These are phyloP conservation scores for Salvia hispanica DNA, from an alignment of 257 asterid species.

Conservation along the genomic window DNA sequence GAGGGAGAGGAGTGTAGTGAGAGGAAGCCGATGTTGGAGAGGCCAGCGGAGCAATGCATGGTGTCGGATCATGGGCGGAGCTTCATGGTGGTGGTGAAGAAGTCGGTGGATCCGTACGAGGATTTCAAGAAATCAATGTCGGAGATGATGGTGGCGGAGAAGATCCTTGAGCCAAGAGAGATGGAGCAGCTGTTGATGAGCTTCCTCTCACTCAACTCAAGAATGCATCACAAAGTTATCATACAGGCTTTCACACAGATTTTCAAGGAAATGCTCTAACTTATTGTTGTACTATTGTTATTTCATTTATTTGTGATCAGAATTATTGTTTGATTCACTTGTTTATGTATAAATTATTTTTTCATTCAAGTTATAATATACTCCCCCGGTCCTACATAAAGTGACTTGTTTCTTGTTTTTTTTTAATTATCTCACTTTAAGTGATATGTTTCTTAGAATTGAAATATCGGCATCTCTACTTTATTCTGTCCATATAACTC, in stretches of 20 bases:
- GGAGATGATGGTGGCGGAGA: conserved; percentile 74
- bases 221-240: conserved; percentile 61
- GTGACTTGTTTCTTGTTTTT: too few relatives aligned
- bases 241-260: conserved; percentile 65
- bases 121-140: conserved; percentile 86
- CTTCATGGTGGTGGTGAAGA: conserved; percentile 61
- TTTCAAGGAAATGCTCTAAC: conserved; percentile 49
- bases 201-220: conserved; percentile 68
- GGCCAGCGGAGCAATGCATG: neutral
- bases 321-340: too few relatives aligned
- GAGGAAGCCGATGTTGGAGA: conserved; percentile 29
- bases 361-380: too few relatives aligned
- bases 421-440: too few relatives aligned
- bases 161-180: conserved; percentile 60
- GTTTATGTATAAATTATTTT: too few relatives aligned
- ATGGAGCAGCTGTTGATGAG: conserved; percentile 69
- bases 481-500: too few relatives aligned
- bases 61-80: conserved; percentile 22
- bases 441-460: too few relatives aligned
- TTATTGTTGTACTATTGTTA: neutral
- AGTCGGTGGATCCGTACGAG: conserved; percentile 59
- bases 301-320: neutral
- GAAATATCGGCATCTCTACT: too few relatives aligned
- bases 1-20: conserved; percentile 23
- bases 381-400: too few relatives aligned